Evolutionary conservation across 345 rosid species (phyloP), one percentile per base, ranked within the genome.

Genomic region (Citrus australasica): DNA sequence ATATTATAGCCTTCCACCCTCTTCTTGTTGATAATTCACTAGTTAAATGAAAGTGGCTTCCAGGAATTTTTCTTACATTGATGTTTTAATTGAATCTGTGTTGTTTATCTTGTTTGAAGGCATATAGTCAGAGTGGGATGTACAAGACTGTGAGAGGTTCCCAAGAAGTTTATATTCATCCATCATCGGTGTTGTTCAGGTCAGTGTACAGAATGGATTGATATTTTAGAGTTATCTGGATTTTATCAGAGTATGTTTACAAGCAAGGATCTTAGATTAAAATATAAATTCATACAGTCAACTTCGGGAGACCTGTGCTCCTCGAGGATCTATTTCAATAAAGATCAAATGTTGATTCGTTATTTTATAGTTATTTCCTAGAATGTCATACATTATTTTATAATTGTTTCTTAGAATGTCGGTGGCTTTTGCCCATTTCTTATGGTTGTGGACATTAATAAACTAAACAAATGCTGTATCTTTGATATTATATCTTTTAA

Each of bases 171-270:
- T 85, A 89, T 78, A 89, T 93, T 71, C 99, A 95, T 82, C 98
- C 97, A 0, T 95, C 99, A 24, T 93, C 97, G 7, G 93, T 95
- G 67, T 85, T 93, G 74, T 92, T 95, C 89, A 89, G 98, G 98
- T 95, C 71, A 78, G 92, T 84, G 72, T 4, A 59, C 56, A 68
- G 27, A 64, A 3, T 16, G 17, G 46, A 28, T 42, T 30, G 16
- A 21, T 75, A 46, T 40, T 75, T 75, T n/a, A 25, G 38, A 74
- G 19, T 19, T 30, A 2, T 42, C 33, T 72, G 42, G 9, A 37
- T 32, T 66, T 32, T 25, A 30, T 1, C 4, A 16, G 10, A 71
- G 71, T n/a, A 21, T n/a, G 27, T 32, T 33, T 58, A 9, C 25
- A 60, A 62, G 56, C 51, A 42, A 42, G 51, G 51, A 63, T 62